phyloP scores from a whole-genome alignment of 1,284 basidiomycete species.

The Waitea zeae region DNA sequence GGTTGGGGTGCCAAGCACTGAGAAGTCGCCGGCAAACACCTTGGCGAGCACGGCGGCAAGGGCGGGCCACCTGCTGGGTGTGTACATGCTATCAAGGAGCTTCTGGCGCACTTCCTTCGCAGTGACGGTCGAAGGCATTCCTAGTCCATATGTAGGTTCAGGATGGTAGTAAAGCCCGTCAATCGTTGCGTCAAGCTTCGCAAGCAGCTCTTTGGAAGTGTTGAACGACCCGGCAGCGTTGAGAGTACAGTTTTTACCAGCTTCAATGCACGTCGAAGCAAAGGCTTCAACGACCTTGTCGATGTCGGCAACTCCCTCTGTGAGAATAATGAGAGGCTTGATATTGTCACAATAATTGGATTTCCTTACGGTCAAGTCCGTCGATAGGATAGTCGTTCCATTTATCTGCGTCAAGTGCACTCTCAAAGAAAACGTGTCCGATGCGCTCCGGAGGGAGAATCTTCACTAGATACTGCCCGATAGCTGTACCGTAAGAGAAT shows the following conservation, averaged over 20 bases:
- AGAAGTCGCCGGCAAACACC: not conserved
- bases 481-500: constrained; percentile 4
- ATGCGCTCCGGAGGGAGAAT: constrained; percentile 2
- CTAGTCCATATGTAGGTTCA: not conserved
- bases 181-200: not conserved
- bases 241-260: not conserved
- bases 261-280: not conserved
- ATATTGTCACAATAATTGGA: too few species aligned
- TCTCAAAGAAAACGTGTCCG: constrained; percentile 3
- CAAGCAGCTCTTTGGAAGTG: not conserved
- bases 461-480: constrained; percentile 4
- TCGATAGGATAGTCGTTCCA: not conserved
- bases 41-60: constrained; percentile 1
- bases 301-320: constrained; percentile 3
- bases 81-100: not conserved
- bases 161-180: constrained; percentile 2
- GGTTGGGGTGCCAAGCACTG: too few species aligned
- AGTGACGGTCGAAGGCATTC: not conserved
- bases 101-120: constrained; percentile 1
- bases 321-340: too few species aligned
- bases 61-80: constrained; percentile 1
- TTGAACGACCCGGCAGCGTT: constrained; percentile 1
- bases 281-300: constrained; percentile 2
- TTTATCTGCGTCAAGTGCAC: constrained; percentile 1
- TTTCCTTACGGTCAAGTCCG: not conserved